Percentiles rank a stretch among this genome's conserved stretches.
Conservation (phyloP, 2,329 filamentous ascomycete species). For the Aureobasidium leucospermi region DNA sequence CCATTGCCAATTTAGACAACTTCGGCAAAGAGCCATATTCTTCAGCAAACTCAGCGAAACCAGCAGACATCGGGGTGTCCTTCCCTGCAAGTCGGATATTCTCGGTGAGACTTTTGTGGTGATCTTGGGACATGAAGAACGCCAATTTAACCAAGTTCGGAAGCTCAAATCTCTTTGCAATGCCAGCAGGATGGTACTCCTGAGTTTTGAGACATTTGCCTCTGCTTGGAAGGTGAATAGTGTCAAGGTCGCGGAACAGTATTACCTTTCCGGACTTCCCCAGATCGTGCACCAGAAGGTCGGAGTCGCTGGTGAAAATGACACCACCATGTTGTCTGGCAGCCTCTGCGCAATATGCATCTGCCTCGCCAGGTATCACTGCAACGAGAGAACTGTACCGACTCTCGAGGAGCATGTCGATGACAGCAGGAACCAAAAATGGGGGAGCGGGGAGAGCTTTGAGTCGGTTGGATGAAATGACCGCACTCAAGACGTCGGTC, state of each 20-base stretch:
- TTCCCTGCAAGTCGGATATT: constrained; percentile 22
- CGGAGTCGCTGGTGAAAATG: constrained; percentile 76
- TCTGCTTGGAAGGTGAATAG: constrained; percentile 26
- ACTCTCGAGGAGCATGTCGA: constrained; percentile 57
- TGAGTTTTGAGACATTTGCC: constrained; percentile 20
- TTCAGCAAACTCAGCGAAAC: constrained; percentile 26
- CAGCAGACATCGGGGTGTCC: constrained; percentile 16
- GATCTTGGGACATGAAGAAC: constrained; percentile 31
- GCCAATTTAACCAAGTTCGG: constrained; percentile 33
- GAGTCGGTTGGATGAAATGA: constrained; percentile 17
- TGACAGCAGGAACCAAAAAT: constrained; percentile 70
- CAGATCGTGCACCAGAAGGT: constrained; percentile 69
- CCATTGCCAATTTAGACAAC: constrained; percentile 11
- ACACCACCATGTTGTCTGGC: constrained; percentile 51
- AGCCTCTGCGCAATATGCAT: constrained; percentile 66
- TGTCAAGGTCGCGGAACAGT: constrained; percentile 59
- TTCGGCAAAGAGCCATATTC: constrained; percentile 21
- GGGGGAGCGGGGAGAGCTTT: constrained; percentile 47
- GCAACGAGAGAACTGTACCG: constrained; percentile 36
- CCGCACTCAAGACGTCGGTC: constrained; percentile 13
- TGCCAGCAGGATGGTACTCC: constrained; percentile 35
- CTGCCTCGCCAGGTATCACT: constrained; percentile 78
- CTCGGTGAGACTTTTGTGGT: constrained; percentile 25
- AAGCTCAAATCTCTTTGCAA: constrained; percentile 41
- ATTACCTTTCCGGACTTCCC: constrained; percentile 54